Evolutionary conservation across 495 filamentous ascomycete species (phyloP).

Genomic region (Cercophora samala): DNA sequence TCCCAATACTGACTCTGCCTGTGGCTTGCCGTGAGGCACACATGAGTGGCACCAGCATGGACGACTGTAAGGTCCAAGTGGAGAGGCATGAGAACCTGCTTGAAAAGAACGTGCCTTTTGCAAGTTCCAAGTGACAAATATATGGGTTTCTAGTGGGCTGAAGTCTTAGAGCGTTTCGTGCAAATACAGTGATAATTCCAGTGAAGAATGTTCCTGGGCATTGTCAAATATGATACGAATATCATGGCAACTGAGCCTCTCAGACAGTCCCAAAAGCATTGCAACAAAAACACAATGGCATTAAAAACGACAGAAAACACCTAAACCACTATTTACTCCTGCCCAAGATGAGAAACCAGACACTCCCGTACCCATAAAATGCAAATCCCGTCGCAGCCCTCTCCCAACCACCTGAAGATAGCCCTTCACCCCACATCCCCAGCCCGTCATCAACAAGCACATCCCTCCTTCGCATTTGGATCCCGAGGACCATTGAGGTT

Average conservation of each 20-base stretch:
- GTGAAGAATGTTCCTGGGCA: too few species aligned
- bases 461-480: constrained; percentile 78
- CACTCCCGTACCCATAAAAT: constrained; percentile 23
- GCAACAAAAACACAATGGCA: neutral
- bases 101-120: neutral
- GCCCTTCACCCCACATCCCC: neutral
- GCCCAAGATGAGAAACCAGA: constrained; percentile 19
- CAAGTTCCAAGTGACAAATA: too few species aligned
- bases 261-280: neutral
- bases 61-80: neutral
- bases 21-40: neutral
- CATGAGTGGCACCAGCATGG: neutral
- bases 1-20: neutral
- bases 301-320: constrained; percentile 7
- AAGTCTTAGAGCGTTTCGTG: too few species aligned
- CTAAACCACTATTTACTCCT: constrained; percentile 20
- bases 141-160: too few species aligned
- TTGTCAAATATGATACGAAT: neutral
- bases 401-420: constrained; percentile 1
- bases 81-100: neutral
- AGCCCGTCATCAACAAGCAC: constrained; percentile 65
- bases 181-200: too few species aligned
- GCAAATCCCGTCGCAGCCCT: constrained; percentile 11
- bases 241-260: neutral
- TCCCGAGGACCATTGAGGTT: constrained; percentile 62